Evolutionary conservation across 768 basidiomycete genomes (phyloP), one percentile per base, ranked within the genome.

Genomic region (Tulasnella sp.): DNA sequence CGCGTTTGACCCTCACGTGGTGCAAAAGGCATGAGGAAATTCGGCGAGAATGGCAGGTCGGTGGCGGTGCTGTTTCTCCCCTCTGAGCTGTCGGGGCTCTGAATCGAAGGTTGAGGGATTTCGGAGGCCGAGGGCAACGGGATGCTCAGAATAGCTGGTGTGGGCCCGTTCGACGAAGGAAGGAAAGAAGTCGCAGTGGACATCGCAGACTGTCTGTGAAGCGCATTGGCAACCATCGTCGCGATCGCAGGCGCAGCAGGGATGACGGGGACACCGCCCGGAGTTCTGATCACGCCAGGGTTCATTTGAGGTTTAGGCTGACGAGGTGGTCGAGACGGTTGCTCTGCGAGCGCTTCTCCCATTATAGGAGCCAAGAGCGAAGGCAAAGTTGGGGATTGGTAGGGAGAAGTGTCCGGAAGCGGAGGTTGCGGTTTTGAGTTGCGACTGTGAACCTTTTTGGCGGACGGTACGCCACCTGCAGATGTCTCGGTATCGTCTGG

Each of bases 291-390:
- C 28, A n/a, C 37, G 40, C 9, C 14, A 24, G 48, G 37, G 31
- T 42, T 28, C n/a, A 46, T 31, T 44, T 37, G 48, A 18, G 76
- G 76, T n/a, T 77, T 46, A 41, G 76, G 46, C 37, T 28, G 76
- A 40, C 76, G 76, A 34, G 76, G 76, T 11, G 48, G 76, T 54
- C 76, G 76, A 40, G 76, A 58, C 24, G 76, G 76, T 77, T 40
- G 37, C 37, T 46, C 37, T 77, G 44, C 37, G 7, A 46, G 9
- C 3, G 76, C 76, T 77, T 77, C 44, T 24, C 28, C 28, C 37
- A 31, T 20, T 40, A 31, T 75, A 1, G 28, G 42, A 1, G 24
- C 46, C 22, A 28, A 3, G 18, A 22, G 48, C 2, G 28, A 40
- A 16, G 28, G 18, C 3, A 58, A 77, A 8, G 37, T 54, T 77